Conservation (phyloP, 257 asterid species). For the Salvia hispanica region DNA sequence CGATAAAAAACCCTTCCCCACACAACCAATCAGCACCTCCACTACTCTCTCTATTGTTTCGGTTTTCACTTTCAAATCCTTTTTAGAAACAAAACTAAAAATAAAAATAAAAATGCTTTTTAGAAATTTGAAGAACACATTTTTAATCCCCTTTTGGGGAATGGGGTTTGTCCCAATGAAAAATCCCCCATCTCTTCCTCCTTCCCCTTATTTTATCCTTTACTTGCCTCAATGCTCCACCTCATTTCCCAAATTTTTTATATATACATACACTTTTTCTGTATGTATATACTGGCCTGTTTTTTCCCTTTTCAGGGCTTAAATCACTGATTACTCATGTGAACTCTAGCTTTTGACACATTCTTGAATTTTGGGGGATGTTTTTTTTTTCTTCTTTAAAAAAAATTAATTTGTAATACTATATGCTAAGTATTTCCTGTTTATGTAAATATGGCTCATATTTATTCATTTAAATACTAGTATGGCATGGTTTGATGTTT, state of each 20-base stretch:
- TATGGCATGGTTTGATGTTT: neutral
- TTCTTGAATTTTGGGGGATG: conserved; percentile 7
- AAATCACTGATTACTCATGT: conserved; percentile 7
- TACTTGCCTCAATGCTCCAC: conserved; percentile 48
- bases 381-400: neutral
- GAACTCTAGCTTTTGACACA: conserved; percentile 10
- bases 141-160: conserved; percentile 33
- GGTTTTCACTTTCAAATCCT: too few relatives aligned
- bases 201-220: conserved; percentile 26
- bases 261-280: conserved; percentile 4
- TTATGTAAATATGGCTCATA: neutral
- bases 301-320: conserved; percentile 1
- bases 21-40: neutral
- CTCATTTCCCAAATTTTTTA: conserved; percentile 25
- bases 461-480: neutral
- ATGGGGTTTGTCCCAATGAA: conserved; percentile 39
- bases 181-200: conserved; percentile 26
- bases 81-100: too few relatives aligned
- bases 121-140: conserved; percentile 28
- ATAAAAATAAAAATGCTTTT: too few relatives aligned
- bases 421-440: neutral
- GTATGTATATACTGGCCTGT: neutral
- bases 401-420: neutral
- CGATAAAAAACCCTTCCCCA: neutral
- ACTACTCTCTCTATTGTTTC: too few relatives aligned